phyloP scores from a whole-genome alignment of 768 basidiomycete genomes.

The Neoboletus brunneissimus region DNA sequence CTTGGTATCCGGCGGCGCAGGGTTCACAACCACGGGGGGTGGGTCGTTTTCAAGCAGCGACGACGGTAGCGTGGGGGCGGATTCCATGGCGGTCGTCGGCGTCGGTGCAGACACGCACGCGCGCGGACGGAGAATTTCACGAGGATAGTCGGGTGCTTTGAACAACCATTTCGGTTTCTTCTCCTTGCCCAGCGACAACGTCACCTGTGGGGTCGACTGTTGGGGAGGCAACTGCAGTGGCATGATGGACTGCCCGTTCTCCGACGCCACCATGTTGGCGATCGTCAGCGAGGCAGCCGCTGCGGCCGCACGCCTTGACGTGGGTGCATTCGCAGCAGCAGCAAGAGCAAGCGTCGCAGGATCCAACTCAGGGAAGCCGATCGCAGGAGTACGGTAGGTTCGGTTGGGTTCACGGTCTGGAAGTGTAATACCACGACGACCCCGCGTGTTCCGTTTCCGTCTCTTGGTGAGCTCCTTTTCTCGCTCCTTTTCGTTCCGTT shows the following conservation, averaged over 20 bases:
- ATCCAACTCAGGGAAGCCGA: conserved; percentile 80
- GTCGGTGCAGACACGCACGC: conserved; percentile 60
- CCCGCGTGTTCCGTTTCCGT: conserved; percentile 80
- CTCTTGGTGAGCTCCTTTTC: conserved; percentile 91
- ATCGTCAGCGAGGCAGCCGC: conserved; percentile 81
- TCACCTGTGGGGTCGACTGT: conserved; percentile 29
- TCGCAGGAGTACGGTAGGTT: conserved; percentile 87
- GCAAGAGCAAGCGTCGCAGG: conserved; percentile 66
- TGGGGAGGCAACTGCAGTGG: conserved; percentile 44
- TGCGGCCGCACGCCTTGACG: conserved; percentile 80
- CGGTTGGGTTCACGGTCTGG: conserved; percentile 92
- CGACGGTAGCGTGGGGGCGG: conserved; percentile 46
- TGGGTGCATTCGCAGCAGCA: conserved; percentile 62
- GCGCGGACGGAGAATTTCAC: conserved; percentile 54
- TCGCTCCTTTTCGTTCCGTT: conserved; percentile 84
- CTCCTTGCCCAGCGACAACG: conserved; percentile 50
- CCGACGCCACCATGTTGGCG: conserved; percentile 88
- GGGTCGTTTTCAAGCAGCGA: conserved; percentile 63
- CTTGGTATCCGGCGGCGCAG: conserved; percentile 46
- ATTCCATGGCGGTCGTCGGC: conserved; percentile 65
- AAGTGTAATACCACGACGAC: conserved; percentile 72
- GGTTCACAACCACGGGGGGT: conserved; percentile 36
- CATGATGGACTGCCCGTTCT: conserved; percentile 68
- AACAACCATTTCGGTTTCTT: conserved; percentile 70
- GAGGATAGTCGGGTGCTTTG: conserved; percentile 63